Conservation (phyloP, 495 filamentous ascomycete genomes). For the Apiosordaria backusii region DNA sequence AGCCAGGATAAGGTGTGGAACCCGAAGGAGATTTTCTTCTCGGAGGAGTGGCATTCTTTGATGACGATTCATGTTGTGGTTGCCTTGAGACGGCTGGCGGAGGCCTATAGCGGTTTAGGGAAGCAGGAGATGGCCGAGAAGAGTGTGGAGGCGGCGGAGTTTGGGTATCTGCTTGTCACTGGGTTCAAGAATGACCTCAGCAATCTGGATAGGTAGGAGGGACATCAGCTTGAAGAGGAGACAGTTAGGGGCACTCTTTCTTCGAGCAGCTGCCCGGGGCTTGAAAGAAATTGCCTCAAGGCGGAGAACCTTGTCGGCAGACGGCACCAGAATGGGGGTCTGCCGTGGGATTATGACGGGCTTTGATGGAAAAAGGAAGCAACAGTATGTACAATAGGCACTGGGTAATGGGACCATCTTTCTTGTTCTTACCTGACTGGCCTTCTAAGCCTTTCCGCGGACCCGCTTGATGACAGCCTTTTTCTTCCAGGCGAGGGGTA, state of each 20-base stretch:
- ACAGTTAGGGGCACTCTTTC: background rate
- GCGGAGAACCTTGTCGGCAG: background rate
- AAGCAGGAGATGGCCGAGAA: conserved; percentile 26
- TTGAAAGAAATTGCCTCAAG: background rate
- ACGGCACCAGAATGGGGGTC: background rate
- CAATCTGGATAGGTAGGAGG: conserved; percentile 18
- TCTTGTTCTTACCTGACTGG: background rate
- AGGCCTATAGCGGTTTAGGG: conserved; percentile 32
- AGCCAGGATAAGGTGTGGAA: conserved; percentile 28
- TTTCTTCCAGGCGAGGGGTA: background rate
- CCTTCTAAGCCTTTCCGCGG: background rate
- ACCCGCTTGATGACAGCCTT: background rate
- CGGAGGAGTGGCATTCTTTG: conserved; percentile 25
- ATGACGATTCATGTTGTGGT: conserved; percentile 41
- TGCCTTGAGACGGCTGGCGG: conserved; percentile 36
- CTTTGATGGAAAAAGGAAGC: background rate
- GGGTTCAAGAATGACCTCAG: conserved; percentile 37
- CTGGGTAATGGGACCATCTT: background rate
- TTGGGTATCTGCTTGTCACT: conserved; percentile 39
- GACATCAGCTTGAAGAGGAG: too few relatives aligned
- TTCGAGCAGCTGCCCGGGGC: background rate
- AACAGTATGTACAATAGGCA: background rate
- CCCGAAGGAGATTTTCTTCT: conserved; percentile 25
- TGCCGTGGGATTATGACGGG: background rate
- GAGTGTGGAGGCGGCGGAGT: conserved; percentile 33